These are phyloP conservation scores for Lachancea quebecensis DNA, from an alignment of 805 yeast species.

Conservation along the genomic window DNA sequence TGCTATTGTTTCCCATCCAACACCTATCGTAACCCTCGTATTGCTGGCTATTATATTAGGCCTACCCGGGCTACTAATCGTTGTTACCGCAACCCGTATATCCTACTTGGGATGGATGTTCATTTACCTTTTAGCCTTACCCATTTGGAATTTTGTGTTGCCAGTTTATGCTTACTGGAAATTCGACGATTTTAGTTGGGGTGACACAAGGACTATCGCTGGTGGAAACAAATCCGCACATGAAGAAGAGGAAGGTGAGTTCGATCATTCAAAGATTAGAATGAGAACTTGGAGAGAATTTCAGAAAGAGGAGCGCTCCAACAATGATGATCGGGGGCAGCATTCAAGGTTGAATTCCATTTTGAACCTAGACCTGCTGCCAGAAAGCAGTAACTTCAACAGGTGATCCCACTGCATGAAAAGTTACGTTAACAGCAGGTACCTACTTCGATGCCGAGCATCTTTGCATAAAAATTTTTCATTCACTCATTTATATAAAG, in stretches of 20 bases:
- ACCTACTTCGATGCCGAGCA: no score
- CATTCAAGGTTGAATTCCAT: conserved; percentile 4
- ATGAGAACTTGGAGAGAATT: conserved; percentile 95
- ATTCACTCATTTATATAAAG: no score
- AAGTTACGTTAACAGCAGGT: no score
- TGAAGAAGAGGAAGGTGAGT: conserved; percentile 68
- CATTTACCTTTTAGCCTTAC: conserved; percentile 71
- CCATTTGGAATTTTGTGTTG: conserved; percentile 88
- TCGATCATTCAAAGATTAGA: conserved; percentile 82
- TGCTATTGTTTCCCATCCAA: conserved; percentile 66
- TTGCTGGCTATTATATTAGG: conserved; percentile 77
- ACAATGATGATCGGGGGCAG: neutral
- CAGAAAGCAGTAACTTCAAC: neutral
- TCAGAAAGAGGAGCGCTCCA: conserved; percentile 49
- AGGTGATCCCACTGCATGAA: neutral
- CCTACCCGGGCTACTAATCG: conserved; percentile 73
- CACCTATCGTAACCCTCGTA: conserved; percentile 70
- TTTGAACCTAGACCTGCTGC: conserved; percentile 4
- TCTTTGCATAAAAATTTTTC: no score
- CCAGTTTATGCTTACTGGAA: conserved; percentile 91
- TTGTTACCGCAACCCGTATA: conserved; percentile 69
- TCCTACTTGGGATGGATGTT: conserved; percentile 73
- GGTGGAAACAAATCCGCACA: conserved; percentile 60
- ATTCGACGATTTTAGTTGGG: conserved; percentile 95
- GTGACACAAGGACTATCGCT: conserved; percentile 79